These are phyloP conservation scores for Gymnopilus dilepis DNA, from an alignment of 768 basidiomycete genomes.

Conservation along the genomic window DNA sequence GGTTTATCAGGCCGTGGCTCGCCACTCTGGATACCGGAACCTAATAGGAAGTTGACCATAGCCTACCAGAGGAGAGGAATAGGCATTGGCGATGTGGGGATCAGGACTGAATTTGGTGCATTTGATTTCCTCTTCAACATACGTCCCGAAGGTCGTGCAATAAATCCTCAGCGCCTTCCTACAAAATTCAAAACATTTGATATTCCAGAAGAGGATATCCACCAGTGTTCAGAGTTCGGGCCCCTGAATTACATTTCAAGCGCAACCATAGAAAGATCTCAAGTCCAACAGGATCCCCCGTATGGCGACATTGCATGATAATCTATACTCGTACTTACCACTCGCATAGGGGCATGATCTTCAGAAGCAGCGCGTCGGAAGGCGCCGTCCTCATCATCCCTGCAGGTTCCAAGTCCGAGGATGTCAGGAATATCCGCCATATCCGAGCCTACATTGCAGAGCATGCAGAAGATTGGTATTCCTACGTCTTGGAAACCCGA, in stretches of 20 bases:
- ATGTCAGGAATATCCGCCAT: constrained; percentile 10
- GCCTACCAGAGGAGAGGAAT: constrained; percentile 17
- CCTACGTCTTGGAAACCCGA: constrained; percentile 17
- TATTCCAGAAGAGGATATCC: constrained; percentile 11
- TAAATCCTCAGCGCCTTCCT: constrained; percentile 19
- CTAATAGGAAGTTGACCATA: constrained; percentile 11
- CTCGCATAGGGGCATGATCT: constrained; percentile 18
- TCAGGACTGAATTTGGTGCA: constrained; percentile 9
- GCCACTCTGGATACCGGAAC: constrained; percentile 22
- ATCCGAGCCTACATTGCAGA: constrained; percentile 20
- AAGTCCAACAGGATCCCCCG: neutral
- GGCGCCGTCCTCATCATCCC: constrained; percentile 29
- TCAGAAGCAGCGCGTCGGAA: constrained; percentile 20
- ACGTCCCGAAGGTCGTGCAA: too few relatives aligned
- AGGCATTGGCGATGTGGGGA: constrained; percentile 25
- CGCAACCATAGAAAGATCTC: constrained; percentile 10
- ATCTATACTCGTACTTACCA: too few relatives aligned
- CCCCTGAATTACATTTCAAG: constrained; percentile 17
- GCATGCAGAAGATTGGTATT: constrained; percentile 24
- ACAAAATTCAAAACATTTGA: constrained; percentile 14
- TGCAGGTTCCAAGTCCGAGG: constrained; percentile 21
- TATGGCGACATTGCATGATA: too few relatives aligned
- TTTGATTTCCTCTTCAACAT: constrained; percentile 28
- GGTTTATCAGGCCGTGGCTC: constrained; percentile 12
- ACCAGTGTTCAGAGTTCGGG: constrained; percentile 10